Percentiles rank a stretch among this genome's conserved stretches.
phyloP scores from a whole-genome alignment of 768 basidiomycete species.

The Chlorophyllum brunneum region DNA sequence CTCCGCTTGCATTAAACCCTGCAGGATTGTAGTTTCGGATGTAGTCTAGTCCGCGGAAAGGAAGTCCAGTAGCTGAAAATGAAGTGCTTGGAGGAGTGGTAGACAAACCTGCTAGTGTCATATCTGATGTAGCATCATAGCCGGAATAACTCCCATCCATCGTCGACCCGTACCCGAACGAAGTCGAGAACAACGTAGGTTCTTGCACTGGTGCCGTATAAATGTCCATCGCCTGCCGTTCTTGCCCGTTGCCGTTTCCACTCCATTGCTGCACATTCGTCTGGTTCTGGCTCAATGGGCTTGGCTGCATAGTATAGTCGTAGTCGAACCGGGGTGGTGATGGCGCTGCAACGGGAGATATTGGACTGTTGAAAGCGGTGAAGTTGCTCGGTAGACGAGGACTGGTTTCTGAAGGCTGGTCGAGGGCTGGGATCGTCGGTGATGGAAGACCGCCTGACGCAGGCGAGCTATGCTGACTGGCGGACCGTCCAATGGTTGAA shows the following conservation, averaged over 20 bases:
- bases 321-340: conserved; percentile 58
- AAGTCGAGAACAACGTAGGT: conserved; percentile 38
- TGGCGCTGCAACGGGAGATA: conserved; percentile 48
- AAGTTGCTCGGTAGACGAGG: conserved; percentile 47
- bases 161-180: conserved; percentile 40
- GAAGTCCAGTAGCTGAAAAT: conserved; percentile 71
- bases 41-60: conserved; percentile 80
- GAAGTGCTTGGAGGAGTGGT: conserved; percentile 58
- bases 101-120: conserved; percentile 41
- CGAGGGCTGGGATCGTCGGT: conserved; percentile 52
- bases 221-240: conserved; percentile 29
- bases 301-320: conserved; percentile 41
- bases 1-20: conserved; percentile 37
- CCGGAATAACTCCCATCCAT: conserved; percentile 37
- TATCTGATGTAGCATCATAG: conserved; percentile 36
- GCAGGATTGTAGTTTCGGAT: conserved; percentile 68
- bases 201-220: conserved; percentile 41
- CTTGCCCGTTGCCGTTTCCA: conserved; percentile 31
- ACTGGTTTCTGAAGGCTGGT: conserved; percentile 42
- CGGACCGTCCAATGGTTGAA: conserved; percentile 23
- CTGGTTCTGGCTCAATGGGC: conserved; percentile 34
- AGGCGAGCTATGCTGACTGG: conserved; percentile 74
- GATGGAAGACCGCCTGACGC: conserved; percentile 71
- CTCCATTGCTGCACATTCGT: conserved; percentile 43
- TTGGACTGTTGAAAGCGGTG: conserved; percentile 43